Evolutionary conservation across 1,284 basidiomycete genomes (phyloP), one percentile per base, ranked within the genome.

Genomic region (Heterobasidion occidentale): DNA sequence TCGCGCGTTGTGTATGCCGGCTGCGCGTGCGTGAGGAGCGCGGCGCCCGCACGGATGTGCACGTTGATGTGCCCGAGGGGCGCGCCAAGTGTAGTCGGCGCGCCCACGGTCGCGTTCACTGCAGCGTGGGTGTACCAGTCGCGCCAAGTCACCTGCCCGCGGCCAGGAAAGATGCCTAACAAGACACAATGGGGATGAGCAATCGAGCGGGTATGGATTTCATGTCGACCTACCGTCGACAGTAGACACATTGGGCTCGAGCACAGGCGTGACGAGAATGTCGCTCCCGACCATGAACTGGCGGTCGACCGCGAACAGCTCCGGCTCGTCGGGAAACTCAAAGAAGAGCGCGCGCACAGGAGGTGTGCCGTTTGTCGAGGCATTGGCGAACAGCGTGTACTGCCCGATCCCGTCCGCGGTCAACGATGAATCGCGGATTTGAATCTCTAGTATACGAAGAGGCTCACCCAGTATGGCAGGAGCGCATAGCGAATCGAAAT

Each of bases 341-440:
- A 80, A 90, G 74, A 88, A 90, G 46, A 92, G 74, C 1, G 90
- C 84, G 46, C 83, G 79, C 35, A 92, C 70, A 9, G 84, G 81
- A 0, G 89, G 88, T 2, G 83, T 80, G 9, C 89, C 89, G 36
- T 68, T 66, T 7, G 71, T 71, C 6, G 83, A 84, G 1, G 86
- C 74, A 56, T 89, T 83, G 15, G 85, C 83, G 64, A 91, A 88
- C n/a, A 89, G 74, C 0, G 86, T 86, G 64, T 87, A 87, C 84
- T 88, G 38, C 17, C 20, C 42, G 38, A 17, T 14, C 36, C 38
- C 47, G 44, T 53, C 17, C 56, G 33, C 49, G 44, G 36, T 36
- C 45, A 50, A 56, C 20, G 57, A n/a, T 11, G 14, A 48, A 51
- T 34, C 46, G 53, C 45, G 33, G 46, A 47, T 55, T 51, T 51